These are phyloP conservation scores for Cytospora piceae DNA, from an alignment of 2,329 filamentous ascomycete species.

Conservation along the genomic window DNA sequence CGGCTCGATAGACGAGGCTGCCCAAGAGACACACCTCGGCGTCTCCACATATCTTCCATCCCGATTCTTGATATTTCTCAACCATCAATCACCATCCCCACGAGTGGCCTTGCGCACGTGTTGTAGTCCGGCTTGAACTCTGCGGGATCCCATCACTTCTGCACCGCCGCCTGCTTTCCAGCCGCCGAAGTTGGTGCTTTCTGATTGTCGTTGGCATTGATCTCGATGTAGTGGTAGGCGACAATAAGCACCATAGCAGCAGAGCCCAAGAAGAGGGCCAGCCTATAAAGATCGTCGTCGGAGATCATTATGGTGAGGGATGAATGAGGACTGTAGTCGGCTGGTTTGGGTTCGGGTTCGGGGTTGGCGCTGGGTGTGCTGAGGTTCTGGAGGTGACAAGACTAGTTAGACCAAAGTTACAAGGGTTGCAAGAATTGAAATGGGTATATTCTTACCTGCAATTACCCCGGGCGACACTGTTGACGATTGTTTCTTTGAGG, in stretches of 20 bases:
- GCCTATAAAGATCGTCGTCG: conserved; percentile 85
- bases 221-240: conserved; percentile 93
- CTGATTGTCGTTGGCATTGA: conserved; percentile 67
- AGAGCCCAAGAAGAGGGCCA: conserved; percentile 91
- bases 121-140: neutral
- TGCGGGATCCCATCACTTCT: conserved; percentile 20
- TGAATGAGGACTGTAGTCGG: neutral
- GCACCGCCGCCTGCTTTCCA: conserved; percentile 25
- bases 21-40: neutral
- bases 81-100: neutral
- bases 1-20: neutral
- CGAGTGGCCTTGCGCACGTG: neutral
- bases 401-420: neutral
- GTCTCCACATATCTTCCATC: neutral
- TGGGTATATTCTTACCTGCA: neutral
- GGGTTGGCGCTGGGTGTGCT: conserved; percentile 2
- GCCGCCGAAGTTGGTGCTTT: conserved; percentile 36
- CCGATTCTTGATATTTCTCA: neutral
- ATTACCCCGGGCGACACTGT: neutral
- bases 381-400: conserved; percentile 13
- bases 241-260: conserved; percentile 91
- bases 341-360: neutral
- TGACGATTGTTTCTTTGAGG: neutral
- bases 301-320: conserved; percentile 82
- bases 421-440: neutral